These are phyloP conservation scores for Scedosporium boydii DNA, from an alignment of 2,329 filamentous ascomycete species.

Conservation along the genomic window DNA sequence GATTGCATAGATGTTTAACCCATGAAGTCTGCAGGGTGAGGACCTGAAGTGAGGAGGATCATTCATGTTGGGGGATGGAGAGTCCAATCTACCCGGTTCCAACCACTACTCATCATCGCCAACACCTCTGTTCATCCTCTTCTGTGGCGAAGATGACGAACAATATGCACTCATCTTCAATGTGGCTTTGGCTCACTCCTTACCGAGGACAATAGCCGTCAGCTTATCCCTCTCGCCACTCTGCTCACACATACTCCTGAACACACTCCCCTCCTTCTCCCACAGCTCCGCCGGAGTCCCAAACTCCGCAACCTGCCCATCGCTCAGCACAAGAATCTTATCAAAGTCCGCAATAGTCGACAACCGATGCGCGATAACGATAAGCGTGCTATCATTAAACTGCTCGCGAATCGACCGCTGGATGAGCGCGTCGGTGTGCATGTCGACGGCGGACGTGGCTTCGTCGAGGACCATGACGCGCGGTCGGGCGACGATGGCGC, in stretches of 20 bases:
- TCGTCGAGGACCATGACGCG: constrained; percentile 76
- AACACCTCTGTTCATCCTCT: too few relatives aligned
- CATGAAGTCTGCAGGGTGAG: too few relatives aligned
- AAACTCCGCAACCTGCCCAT: constrained; percentile 59
- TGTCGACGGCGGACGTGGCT: constrained; percentile 70
- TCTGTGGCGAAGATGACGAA: too few relatives aligned
- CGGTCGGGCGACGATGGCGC: constrained; percentile 61
- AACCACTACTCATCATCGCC: too few relatives aligned
- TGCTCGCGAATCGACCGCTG: constrained; percentile 65
- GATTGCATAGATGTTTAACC: too few relatives aligned
- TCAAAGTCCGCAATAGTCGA: constrained; percentile 73
- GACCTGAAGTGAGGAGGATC: too few relatives aligned
- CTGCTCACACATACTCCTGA: constrained; percentile 54
- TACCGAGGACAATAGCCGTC: constrained; percentile 31
- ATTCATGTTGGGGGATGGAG: too few relatives aligned
- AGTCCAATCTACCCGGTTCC: too few relatives aligned
- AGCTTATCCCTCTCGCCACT: constrained; percentile 49
- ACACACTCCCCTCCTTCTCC: constrained; percentile 40
- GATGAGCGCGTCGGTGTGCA: constrained; percentile 65
- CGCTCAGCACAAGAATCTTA: constrained; percentile 60
- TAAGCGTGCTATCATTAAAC: constrained; percentile 56
- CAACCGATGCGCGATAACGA: constrained; percentile 68
- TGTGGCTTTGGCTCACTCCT: background rate
- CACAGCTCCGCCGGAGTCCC: constrained; percentile 55
- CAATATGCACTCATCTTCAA: too few relatives aligned